Base-by-base conservation (phyloP, 768 basidiomycete species). In the Collybia nuda region DNA sequence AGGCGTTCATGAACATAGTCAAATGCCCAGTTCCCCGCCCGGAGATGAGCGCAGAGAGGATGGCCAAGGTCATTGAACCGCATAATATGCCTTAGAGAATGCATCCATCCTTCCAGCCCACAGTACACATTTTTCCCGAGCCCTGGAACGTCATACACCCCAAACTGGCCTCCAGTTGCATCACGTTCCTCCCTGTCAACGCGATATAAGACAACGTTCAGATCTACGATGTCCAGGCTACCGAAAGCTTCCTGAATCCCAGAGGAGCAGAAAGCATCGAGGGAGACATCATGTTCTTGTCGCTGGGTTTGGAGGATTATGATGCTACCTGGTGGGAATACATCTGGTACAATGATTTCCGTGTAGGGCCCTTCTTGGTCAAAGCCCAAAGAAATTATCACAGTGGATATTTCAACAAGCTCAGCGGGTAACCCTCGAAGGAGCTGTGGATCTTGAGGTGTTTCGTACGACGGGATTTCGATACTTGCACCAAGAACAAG, bases 91-190 rank as follows among this genome's bases (percentile, higher is more conserved):
- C 83, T 78, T 48, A 98, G 72, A 0, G 85, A 85, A 57, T 86
- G 81, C 93, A 99, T 98, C 93, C 95, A 99, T 1, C 97, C 97
- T 62, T 98, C 93, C 44, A 98, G 67, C 15, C 97, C 97, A 60
- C 95, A 98, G 67, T 98, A 99, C 9, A 81, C 84, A 66, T 94
- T 72, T 51, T 80, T 79, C 0, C 89, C 93, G 19, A 81, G 61
- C 19, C 78, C 81, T 4, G 95, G 90, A 28, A 99, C 71, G 41
- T 86, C 79, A 67, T 98, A 98, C 1, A 74, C 80, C 2, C 97
- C 95, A 62, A 86, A 84, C 53, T 84, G 79, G 1, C 91, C 91
- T 2, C 68, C 73, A 1, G 92, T 96, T 2, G 90, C 88, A 63
- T 98, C 96, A 32, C 84, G 76, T 67, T 99, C 97, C 70, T 99